Evolutionary conservation across 345 rosid genomes (phyloP).

Genomic region (Reutealis trisperma): DNA sequence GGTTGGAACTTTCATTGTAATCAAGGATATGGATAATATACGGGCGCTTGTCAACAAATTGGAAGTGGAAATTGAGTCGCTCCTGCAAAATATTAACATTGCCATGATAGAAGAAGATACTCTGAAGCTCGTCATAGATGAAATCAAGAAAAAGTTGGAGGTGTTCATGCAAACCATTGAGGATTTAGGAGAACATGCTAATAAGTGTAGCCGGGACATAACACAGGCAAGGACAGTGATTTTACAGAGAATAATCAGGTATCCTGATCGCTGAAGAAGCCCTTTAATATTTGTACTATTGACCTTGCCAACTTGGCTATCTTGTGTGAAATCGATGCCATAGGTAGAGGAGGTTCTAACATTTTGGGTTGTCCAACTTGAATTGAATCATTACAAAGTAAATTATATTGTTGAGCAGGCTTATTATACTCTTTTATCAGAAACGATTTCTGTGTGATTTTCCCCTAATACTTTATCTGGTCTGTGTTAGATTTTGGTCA

Average conservation of each 20-base stretch:
- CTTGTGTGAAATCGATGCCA: background rate
- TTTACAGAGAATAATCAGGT: slow-evolving; percentile 56
- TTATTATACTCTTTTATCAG: background rate
- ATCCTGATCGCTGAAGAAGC: slow-evolving; percentile 40
- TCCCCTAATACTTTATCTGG: background rate
- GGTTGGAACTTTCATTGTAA: slow-evolving; percentile 48
- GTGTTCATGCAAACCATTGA: slow-evolving; percentile 57
- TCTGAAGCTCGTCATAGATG: slow-evolving; percentile 66
- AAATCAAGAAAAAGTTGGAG: slow-evolving; percentile 73
- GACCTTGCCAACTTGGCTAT: background rate
- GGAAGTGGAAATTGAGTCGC: slow-evolving; percentile 56
- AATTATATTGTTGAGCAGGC: background rate
- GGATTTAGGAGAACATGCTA: slow-evolving; percentile 59
- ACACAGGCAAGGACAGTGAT: slow-evolving; percentile 73
- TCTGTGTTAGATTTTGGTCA: background rate
- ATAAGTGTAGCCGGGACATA: slow-evolving; percentile 65
- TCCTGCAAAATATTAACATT: slow-evolving; percentile 53
- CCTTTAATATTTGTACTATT: slow-evolving; percentile 22
- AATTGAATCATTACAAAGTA: background rate
- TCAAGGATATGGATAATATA: slow-evolving; percentile 72
- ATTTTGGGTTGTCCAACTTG: background rate
- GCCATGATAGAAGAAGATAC: slow-evolving; percentile 54
- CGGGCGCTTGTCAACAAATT: slow-evolving; percentile 52
- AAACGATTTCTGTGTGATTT: background rate
- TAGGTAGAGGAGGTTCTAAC: background rate